These are phyloP conservation scores for Stylosanthes scabra DNA, from an alignment of 331 rosid species.

Conservation along the genomic window DNA sequence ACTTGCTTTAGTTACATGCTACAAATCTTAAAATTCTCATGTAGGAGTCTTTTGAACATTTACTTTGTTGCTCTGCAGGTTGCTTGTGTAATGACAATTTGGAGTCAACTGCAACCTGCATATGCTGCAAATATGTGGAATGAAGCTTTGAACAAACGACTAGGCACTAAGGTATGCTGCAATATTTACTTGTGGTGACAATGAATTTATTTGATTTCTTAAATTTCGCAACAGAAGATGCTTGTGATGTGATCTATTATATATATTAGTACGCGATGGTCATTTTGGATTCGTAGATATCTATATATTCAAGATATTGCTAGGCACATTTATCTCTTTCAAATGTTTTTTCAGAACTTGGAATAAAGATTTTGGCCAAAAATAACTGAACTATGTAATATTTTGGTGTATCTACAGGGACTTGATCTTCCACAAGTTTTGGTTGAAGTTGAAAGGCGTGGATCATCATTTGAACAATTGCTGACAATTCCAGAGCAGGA, in stretches of 20 bases:
- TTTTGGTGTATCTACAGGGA: conserved; percentile 59
- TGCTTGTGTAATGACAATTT: conserved; percentile 96
- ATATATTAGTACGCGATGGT: conserved; percentile 15
- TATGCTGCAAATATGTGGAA: conserved; percentile 97
- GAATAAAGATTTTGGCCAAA: conserved; percentile 19
- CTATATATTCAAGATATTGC: background rate
- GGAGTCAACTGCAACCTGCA: conserved; percentile 86
- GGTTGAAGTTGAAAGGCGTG: conserved; percentile 87
- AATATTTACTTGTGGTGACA: conserved; percentile 22
- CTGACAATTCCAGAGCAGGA: conserved; percentile 92
- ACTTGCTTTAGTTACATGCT: conserved; percentile 18
- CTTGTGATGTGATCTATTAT: conserved; percentile 30
- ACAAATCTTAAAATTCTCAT: conserved; percentile 22
- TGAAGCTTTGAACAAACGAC: conserved; percentile 97
- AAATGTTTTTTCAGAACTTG: conserved; percentile 9
- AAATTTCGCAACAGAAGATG: conserved; percentile 11
- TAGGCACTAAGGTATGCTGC: conserved; percentile 74
- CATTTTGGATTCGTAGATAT: background rate
- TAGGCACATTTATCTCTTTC: conserved; percentile 11
- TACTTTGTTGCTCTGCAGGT: conserved; percentile 57
- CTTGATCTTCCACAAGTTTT: conserved; percentile 82
- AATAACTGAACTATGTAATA: conserved; percentile 10
- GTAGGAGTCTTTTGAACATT: conserved; percentile 32
- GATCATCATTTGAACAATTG: conserved; percentile 82
- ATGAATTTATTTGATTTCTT: conserved; percentile 4